A percentile compares a stretch with the other conserved stretches of the same genome.
Conservation (phyloP, 2,329 filamentous ascomycete species). For the Phialophora macrospora region DNA sequence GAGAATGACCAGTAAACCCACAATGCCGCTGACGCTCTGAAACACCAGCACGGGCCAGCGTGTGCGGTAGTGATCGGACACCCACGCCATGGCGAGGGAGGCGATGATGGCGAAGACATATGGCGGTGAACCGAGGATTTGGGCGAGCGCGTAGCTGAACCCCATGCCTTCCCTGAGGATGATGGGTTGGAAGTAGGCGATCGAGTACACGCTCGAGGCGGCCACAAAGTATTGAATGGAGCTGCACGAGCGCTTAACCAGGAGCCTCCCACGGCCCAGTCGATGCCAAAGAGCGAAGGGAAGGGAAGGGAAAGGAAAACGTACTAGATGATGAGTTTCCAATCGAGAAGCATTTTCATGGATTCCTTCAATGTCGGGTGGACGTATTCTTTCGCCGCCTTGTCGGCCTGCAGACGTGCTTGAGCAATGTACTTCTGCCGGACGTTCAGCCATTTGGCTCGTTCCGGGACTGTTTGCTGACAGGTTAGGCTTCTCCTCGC, state of each 20-base stretch:
- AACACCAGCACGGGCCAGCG: slow-evolving; percentile 40
- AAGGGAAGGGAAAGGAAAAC: neutral
- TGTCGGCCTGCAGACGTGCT: neutral
- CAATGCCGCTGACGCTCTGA: slow-evolving; percentile 57
- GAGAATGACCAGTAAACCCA: slow-evolving; percentile 74
- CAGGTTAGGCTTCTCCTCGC: slow-evolving; percentile 25
- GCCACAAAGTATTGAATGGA: slow-evolving; percentile 35
- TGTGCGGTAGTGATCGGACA: slow-evolving; percentile 40
- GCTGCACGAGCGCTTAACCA: neutral
- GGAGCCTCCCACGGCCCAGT: too few relatives aligned
- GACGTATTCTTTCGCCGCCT: neutral
- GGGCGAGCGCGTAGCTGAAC: slow-evolving; percentile 38
- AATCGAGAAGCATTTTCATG: slow-evolving; percentile 9
- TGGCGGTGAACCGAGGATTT: slow-evolving; percentile 42
- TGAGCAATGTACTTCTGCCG: slow-evolving; percentile 6
- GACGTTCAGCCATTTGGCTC: slow-evolving; percentile 44
- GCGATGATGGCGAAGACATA: slow-evolving; percentile 39
- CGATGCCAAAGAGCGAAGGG: too few relatives aligned
- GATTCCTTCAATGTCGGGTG: neutral
- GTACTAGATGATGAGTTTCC: slow-evolving; percentile 35
- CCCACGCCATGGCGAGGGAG: slow-evolving; percentile 38
- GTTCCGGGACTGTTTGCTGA: slow-evolving; percentile 39
- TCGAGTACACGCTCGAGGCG: slow-evolving; percentile 45
- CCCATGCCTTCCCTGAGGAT: slow-evolving; percentile 41
- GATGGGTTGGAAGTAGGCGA: slow-evolving; percentile 30